Percentiles rank a stretch among this genome's conserved stretches.
Evolutionary conservation across 768 basidiomycete genomes (phyloP).

Genomic region (Candolleomyces eurysporus): DNA sequence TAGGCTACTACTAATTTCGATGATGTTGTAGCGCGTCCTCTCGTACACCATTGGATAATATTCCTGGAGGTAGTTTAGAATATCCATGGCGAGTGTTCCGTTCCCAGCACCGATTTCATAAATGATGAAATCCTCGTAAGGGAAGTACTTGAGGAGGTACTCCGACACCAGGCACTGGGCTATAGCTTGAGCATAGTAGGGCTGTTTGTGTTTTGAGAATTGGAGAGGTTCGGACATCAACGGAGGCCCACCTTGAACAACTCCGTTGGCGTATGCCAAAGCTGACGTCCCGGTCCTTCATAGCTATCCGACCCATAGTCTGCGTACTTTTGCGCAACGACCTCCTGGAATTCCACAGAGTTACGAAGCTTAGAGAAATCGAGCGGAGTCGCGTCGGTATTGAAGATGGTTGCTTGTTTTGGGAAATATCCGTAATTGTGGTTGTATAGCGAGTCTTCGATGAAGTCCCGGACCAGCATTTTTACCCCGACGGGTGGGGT

Average conservation of each 20-base stretch:
- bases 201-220: conserved; percentile 47
- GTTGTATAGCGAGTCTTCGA: conserved; percentile 96
- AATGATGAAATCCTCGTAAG: conserved; percentile 92
- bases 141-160: conserved; percentile 93
- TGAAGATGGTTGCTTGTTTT: conserved; percentile 88
- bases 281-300: conserved; percentile 77
- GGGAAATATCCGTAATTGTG: conserved; percentile 98
- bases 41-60: conserved; percentile 91
- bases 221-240: background rate
- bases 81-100: conserved; percentile 88
- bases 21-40: conserved; percentile 87
- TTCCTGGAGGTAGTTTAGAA: conserved; percentile 75
- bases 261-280: conserved; percentile 99
- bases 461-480: conserved; percentile 93
- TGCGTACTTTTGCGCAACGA: conserved; percentile 74
- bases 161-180: conserved; percentile 87
- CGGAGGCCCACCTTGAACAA: conserved; percentile 78
- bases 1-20: conserved; percentile 87
- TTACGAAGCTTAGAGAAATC: conserved; percentile 69
- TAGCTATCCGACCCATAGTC: conserved; percentile 60
- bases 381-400: conserved; percentile 55
- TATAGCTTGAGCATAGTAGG: conserved; percentile 91
- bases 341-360: conserved; percentile 74
- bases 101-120: conserved; percentile 99
- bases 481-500: conserved; percentile 78